These are phyloP conservation scores for Tolypocladium tropicale DNA, from an alignment of 2,329 filamentous ascomycete genomes.

Conservation along the genomic window DNA sequence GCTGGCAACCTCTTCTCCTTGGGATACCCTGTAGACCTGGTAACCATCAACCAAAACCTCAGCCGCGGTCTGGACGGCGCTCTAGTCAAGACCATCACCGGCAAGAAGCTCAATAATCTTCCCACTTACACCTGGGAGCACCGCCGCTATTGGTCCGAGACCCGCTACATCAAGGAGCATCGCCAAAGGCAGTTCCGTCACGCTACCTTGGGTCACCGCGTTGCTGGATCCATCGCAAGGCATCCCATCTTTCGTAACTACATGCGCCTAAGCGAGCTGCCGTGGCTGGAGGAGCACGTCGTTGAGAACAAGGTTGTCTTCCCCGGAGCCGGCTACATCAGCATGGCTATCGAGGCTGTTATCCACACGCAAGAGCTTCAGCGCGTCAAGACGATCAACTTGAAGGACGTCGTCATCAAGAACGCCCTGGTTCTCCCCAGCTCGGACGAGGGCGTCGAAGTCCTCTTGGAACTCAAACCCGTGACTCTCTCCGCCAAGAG, in stretches of 20 bases:
- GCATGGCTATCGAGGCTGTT: slow-evolving; percentile 18
- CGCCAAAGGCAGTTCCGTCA: background rate
- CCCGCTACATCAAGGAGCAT: background rate
- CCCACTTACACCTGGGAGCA: background rate
- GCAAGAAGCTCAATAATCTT: background rate
- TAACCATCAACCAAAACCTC: background rate
- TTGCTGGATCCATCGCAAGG: background rate
- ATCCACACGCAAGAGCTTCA: slow-evolving; percentile 7
- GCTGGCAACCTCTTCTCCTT: background rate
- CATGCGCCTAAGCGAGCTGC: background rate
- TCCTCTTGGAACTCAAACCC: slow-evolving; percentile 12
- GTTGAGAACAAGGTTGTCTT: background rate
- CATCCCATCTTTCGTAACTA: background rate
- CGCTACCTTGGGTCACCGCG: background rate
- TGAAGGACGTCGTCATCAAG: slow-evolving; percentile 12
- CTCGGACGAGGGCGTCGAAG: slow-evolving; percentile 12
- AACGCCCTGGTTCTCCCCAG: slow-evolving; percentile 12
- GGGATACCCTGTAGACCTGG: background rate
- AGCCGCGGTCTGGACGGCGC: background rate
- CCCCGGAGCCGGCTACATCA: background rate
- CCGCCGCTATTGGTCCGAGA: background rate
- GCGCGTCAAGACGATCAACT: slow-evolving; percentile 7
- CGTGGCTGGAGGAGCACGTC: background rate
- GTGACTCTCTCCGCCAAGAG: slow-evolving; percentile 10
- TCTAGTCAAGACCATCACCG: background rate